Conservation (phyloP, 2,329 filamentous ascomycete species). For the Cryphonectria parasitica region DNA sequence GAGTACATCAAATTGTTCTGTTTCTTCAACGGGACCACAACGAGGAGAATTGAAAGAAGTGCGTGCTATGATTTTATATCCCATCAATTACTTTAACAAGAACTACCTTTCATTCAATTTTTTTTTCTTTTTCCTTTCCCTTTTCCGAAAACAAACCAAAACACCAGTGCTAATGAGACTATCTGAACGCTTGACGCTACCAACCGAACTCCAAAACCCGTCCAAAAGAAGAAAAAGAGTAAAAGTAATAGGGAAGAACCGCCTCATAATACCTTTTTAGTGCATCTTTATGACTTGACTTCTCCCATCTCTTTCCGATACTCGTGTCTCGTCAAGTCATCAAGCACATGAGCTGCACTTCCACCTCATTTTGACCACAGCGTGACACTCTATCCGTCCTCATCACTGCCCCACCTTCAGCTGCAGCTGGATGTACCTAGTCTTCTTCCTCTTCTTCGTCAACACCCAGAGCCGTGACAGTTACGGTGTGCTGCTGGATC, state of each 20-base stretch:
- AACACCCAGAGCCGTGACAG: conserved; percentile 9
- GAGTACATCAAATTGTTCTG: background rate
- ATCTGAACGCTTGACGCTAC: conserved; percentile 1
- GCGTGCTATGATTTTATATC: background rate
- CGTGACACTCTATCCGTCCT: background rate
- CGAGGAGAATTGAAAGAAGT: background rate
- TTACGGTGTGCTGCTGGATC: conserved; percentile 16
- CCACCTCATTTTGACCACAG: background rate
- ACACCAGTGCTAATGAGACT: conserved; percentile 14
- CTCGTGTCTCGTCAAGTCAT: background rate
- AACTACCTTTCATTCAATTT: conserved; percentile 6
- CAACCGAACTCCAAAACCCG: conserved; percentile 3
- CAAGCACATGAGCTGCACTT: background rate
- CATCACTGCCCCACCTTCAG: background rate
- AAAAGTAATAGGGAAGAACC: too few species aligned
- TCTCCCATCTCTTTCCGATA: background rate
- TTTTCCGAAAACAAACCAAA: background rate
- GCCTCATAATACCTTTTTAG: background rate
- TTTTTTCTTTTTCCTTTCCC: conserved; percentile 16
- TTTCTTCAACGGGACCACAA: background rate
- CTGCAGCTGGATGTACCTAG: conserved; percentile 3
- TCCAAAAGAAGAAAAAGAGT: background rate
- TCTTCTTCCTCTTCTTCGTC: conserved; percentile 16
- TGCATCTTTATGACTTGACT: background rate
- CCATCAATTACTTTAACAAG: background rate